Evolutionary conservation across 306 rosid species (phyloP), one percentile per base, ranked within the genome.

Genomic region (Biancaea sappan): DNA sequence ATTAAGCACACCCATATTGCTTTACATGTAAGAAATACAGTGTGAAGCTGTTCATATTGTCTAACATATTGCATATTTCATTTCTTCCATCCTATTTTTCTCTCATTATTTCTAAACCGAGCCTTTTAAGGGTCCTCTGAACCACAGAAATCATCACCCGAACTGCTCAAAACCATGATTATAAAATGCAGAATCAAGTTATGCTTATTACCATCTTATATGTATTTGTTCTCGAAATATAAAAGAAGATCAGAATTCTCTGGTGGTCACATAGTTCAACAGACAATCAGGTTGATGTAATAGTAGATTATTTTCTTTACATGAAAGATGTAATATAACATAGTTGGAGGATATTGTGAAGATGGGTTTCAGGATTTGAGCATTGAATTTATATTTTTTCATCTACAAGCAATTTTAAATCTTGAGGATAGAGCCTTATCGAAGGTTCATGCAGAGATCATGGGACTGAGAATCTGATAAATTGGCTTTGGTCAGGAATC

Each of bases 141-240:
- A 37, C 64, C 40, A 31, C 50, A 35, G n/a, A 38, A 61, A 37
- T 60, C 48, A 38, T 54, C 37, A n/a, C 10, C 8, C 31, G 65
- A 50, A 35, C 5, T 38, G 22, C 22, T 71, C 58, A 44, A 78
- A 78, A 78, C 35, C 41, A 29, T 41, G 73, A 53, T 64, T 53
- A 24, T 44, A 28, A 52, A 26, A 3, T 28, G 46, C 34, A 51
- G 48, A 61, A 4, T 35, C 10, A 26, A 68, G 28, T 5, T 19
- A 50, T 50, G 56, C 67, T 32, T 70, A 22, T 18, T 72, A 6
- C 31, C 26, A 72, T 19, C 47, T 24, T 15, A 54, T 19, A 34
- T 47, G 26, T n/a, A 41, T 16, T 16, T 15, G 18, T 62, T 48
- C 46, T 58, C 28, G 40, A 38, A 9, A 22, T 29, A 11, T 44